Base-by-base conservation (phyloP, 1,284 basidiomycete species). In the Sanghuangporus sanghuang region DNA sequence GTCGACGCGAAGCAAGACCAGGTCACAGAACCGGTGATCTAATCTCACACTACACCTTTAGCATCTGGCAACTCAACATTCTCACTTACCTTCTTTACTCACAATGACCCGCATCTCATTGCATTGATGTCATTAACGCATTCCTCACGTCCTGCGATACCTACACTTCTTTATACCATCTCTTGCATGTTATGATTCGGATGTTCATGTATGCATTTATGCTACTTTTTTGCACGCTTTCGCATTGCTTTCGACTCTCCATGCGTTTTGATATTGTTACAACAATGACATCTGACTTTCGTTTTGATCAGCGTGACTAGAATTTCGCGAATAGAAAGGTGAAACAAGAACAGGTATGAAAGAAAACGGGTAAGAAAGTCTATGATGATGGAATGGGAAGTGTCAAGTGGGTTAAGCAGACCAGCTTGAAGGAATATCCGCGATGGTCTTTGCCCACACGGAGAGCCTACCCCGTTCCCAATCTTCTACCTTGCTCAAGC, bases 381-480 rank as follows among this genome's bases (percentile, higher is more conserved):
- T 32, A 14, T 23, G 18, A 48, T 36, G 21, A 36, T 7, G 9
- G 16, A n/a, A 27, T 35, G n/a, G 12, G 35, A 46, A 12, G 21
- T 21, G 12, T 6, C 23, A 35, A 50, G 16, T 38, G 7, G n/a
- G 40, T 64, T 69, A 74, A 73, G 80, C 62, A 9, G 62, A 84
- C 95, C 95, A 97, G 67, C 86, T 88, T 3, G 91, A 91, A 55
- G 91, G 89, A 57, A 98, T 90, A 68, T 85, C 85, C 66, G 81
- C 80, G 49, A 95, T 84, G 14, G 86, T 85, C 50, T 86, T 80
- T 6, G 83, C 84, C 95, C 96, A 98, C 63, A 79, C 76, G 46
- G 79, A 76, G 62, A 97, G 75, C 61, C 95, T 81, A 1, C 93
- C 93, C 57, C 79, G 75, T 75, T 97, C 96, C 82, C 90, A 93